These are phyloP conservation scores for Phytophthora idaei DNA, from an alignment of 352 stramenopile species.

Conservation along the genomic window DNA sequence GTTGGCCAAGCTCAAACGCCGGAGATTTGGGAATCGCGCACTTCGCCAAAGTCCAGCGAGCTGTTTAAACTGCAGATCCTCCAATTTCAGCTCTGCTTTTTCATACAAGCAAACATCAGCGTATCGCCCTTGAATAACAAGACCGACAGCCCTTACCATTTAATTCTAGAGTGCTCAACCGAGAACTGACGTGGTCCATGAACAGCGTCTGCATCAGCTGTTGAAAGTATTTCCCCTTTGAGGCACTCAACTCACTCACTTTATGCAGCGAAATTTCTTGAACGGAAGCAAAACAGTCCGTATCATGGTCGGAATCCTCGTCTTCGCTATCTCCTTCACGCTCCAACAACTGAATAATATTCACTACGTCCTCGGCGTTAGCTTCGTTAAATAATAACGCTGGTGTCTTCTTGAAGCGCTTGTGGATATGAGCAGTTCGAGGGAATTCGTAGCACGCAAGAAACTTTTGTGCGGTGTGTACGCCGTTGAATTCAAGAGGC, in stretches of 20 bases:
- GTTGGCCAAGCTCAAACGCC: constrained; percentile 35
- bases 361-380: constrained; percentile 25
- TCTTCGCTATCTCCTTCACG: constrained; percentile 23
- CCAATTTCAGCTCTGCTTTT: constrained; percentile 41
- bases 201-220: constrained; percentile 63
- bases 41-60: constrained; percentile 55
- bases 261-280: constrained; percentile 35
- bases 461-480: constrained; percentile 15
- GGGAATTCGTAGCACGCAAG: constrained; percentile 22
- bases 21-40: constrained; percentile 45
- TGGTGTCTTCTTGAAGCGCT: constrained; percentile 33
- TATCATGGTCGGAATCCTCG: constrained; percentile 28
- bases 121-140: not conserved
- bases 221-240: constrained; percentile 40
- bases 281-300: constrained; percentile 48
- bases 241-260: constrained; percentile 29
- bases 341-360: constrained; percentile 44
- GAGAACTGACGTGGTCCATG: constrained; percentile 48
- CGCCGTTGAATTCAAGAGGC: constrained; percentile 31
- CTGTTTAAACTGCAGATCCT: constrained; percentile 54
- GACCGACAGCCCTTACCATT: constrained; percentile 26
- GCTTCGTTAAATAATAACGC: constrained; percentile 31
- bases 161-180: constrained; percentile 40
- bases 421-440: constrained; percentile 24
- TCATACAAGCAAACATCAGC: not conserved